phyloP scores from a whole-genome alignment of 345 rosid species.

The Gossypium thurberi region DNA sequence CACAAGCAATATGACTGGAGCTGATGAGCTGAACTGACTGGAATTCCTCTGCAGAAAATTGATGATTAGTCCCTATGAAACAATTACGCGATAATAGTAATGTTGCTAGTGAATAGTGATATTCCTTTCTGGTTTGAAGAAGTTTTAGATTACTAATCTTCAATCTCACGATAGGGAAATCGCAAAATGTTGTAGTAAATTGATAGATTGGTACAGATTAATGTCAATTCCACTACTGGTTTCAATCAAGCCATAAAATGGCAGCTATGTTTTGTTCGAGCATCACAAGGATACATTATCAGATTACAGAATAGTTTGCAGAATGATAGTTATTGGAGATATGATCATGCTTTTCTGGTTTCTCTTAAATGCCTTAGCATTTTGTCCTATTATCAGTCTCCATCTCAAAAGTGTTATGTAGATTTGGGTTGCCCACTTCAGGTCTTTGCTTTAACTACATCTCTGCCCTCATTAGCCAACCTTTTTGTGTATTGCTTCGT shows the following conservation, averaged over 20 bases:
- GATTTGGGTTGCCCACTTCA: neutral
- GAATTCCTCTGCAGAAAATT: neutral
- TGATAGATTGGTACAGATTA: neutral
- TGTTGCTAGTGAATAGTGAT: neutral
- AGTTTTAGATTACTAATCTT: neutral
- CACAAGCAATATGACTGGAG: neutral
- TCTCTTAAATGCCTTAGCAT: neutral
- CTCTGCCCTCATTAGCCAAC: neutral
- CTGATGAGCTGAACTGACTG: neutral
- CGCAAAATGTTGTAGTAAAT: neutral
- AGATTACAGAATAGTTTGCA: neutral
- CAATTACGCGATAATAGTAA: too few relatives aligned
- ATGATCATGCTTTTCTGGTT: neutral
- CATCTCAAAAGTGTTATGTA: neutral
- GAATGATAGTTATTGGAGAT: neutral
- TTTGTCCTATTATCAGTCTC: neutral
- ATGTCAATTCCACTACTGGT: neutral
- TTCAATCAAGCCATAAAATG: neutral
- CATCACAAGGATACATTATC: neutral
- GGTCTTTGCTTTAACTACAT: neutral
- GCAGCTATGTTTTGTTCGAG: neutral
- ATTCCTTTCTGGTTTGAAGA: neutral
- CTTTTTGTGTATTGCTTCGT: neutral
- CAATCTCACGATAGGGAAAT: neutral
- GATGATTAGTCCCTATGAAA: neutral